Conservation (phyloP, 2,329 filamentous ascomycete species). For the Clonostachys sp. region DNA sequence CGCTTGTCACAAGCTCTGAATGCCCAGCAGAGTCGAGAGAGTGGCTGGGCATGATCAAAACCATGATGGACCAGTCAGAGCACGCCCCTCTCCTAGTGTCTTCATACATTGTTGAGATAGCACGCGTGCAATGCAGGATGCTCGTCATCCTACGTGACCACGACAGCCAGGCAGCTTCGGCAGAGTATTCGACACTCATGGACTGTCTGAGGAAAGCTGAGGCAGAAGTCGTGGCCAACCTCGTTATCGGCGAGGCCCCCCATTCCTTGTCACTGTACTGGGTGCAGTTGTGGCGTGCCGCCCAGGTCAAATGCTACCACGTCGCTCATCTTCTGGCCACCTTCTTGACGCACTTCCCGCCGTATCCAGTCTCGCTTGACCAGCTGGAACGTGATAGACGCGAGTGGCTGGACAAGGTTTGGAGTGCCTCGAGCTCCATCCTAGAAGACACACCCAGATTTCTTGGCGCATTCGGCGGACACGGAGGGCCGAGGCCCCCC, state of each 20-base stretch:
- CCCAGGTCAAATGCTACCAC: conserved; percentile 26
- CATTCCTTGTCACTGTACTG: conserved; percentile 18
- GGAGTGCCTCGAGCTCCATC: conserved; percentile 9
- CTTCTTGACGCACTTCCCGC: conserved; percentile 23
- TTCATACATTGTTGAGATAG: conserved; percentile 17
- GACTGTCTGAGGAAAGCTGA: conserved; percentile 3
- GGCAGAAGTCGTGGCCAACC: conserved; percentile 12
- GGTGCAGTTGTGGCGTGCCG: conserved; percentile 21
- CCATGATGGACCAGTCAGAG: conserved; percentile 15
- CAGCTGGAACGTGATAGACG: conserved; percentile 18
- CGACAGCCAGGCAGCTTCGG: conserved; percentile 18
- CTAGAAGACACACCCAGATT: conserved; percentile 2
- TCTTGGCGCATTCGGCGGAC: not conserved
- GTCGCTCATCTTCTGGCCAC: conserved; percentile 23
- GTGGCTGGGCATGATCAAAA: conserved; percentile 24
- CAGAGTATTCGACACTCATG: conserved; percentile 16
- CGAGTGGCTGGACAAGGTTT: conserved; percentile 17
- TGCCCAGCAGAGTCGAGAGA: conserved; percentile 27
- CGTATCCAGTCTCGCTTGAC: conserved; percentile 11
- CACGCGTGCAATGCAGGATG: conserved; percentile 17
- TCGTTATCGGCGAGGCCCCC: not conserved
- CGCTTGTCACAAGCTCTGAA: conserved; percentile 19
- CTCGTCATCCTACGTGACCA: conserved; percentile 13
- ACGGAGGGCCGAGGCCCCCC: conserved; percentile 11
- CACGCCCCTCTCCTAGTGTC: conserved; percentile 16